Evolutionary conservation across 2,329 filamentous ascomycete species (phyloP), one percentile per base, ranked within the genome.

Genomic region (Cordyceps cateniannulata): DNA sequence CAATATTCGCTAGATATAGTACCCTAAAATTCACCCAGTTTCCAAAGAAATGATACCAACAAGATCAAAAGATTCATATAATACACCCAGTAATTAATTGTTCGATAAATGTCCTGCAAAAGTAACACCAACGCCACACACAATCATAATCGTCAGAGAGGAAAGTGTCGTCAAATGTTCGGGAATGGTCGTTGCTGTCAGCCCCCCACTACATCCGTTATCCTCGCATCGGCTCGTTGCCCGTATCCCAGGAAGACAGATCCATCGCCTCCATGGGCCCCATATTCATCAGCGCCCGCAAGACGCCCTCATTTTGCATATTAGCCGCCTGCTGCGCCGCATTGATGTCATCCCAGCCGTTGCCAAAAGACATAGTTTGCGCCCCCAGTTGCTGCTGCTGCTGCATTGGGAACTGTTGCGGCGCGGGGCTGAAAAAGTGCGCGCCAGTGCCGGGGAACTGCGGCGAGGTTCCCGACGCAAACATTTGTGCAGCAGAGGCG

Each of bases 181-280:
- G 6, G 27, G 22, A 27, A 52, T 49, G 20, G 35, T n/a, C 16
- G 24, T 25, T 20, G 27, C 24, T 8, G 18, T n/a, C 10, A 22
- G 20, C n/a, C 29, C 12, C 20, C 16, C 44, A 38, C n/a, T 12
- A n/a, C 52, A n/a, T 3, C 10, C 32, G 8, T 48, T 50, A 62
- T 24, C 60, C 60, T 14, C 55, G 48, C 60, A 62, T 62, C 0
- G 60, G 60, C 55, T 62, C 60, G 35, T 62, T 58, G 48, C 56
- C 56, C 9, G 59, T 61, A 32, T 81, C 79, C 81, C 81, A 82
- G 35, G 75, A 71, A 18, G 73, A 75, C 62, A 82, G 71, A 64
- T 84, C 83, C 80, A 87, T 84, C 12, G 79, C 79, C 64, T 86
- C 83, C 78, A 87, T 83, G 0, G 82, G 76, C 8, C 80, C 80